Evolutionary conservation across 225 moss, liverwort and hornwort genomes (phyloP), one percentile per base, ranked within the genome.

Genomic region (Pseudoscleropodium purum): DNA sequence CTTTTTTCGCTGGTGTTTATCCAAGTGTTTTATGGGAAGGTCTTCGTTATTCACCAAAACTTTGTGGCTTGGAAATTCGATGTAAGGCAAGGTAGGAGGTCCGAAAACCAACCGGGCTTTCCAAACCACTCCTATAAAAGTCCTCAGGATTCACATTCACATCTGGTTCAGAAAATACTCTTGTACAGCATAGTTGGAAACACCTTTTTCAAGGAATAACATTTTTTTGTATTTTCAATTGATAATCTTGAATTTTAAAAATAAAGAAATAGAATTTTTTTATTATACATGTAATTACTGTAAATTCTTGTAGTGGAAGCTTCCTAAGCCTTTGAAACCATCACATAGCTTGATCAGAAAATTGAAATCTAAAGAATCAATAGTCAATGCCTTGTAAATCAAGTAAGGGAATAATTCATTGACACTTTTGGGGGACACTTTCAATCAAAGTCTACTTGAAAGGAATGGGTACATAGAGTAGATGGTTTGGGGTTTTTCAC

Each of bases 321-420:
- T 17, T 6, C 1, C 5, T 15, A 27, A 3, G 30, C 30, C 30
- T 74, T 47, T 30, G 0, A 45, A 73, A 29, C 2, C 1, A 0
- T 29, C 17, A 74, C 29, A 45, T 16, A 29, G 29, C 45, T 74
- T 45, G 10, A 9, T 74, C 6, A 45, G 5, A 39, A 25, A 25
- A 5, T 2, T 2, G 6, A 25, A 70, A 25, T 70, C 14, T 25
- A 13, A 13, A n/a, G n/a, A 69, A 39, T 24, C 5, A 13, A 13
- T 10, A 69, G 8, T 69, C 23, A n/a, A 69, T 23, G 7, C 24
- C 13, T 24, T 4, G 68, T 23, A n/a, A 47, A 64, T 59, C 24
- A 60, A 54, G 18, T 5, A 54, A 24, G 11, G 24, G 5, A 24
- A 24, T 60, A 24, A 11, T 60, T 59, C 10, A 4, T 10, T 60